Evolutionary conservation across 148 eudicot genomes (phyloP), one percentile per base, ranked within the genome.

Genomic region (Beta vulgaris): DNA sequence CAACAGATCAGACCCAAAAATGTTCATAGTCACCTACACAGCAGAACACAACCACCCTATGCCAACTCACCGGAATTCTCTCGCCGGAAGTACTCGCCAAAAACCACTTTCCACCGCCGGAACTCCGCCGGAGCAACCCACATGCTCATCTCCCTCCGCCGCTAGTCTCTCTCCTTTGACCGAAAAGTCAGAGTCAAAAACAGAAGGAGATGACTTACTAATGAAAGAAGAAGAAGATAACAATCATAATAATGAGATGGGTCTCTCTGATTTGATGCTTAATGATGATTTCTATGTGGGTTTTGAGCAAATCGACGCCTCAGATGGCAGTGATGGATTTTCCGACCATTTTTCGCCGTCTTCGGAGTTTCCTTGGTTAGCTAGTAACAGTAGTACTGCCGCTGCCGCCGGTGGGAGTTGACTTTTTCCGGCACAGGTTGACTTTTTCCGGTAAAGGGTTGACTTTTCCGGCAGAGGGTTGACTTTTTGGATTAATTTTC

Each of bases 11-110:
- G 91, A 91, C 84, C 97, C 98, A 35, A 84, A 82, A 72, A 88
- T 86, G 91, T 93, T 93, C 81, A 88, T 93, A 9, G 86, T 93
- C 40, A 91, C 98, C 36, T 93, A 91, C 89, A 93, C 97, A 11
- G 87, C 83, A 5, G 98, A 93, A 34, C 98, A 93, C 86, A 88
- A 83, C 72, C 98, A 89, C 81, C 92, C 94, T 2, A 86, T 90
- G 80, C 98, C 98, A 1, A 87, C 89, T 19, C 94, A 91, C 83
- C 82, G 92, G 68, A 89, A 91, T 77, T 88, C 97, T 0, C 87
- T 91, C 78, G 91, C 97, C 79, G 98, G 94, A 10, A 85, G 88
- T 73, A 90, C 94, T 58, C 97, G 98, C 40, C 86, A 82, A 65
- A 91, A 91, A 82, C 67, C 84, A 3, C 73, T 69, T 40, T 28